phyloP scores from a whole-genome alignment of 2,329 filamentous ascomycete species.

The Aspergillus proliferans region DNA sequence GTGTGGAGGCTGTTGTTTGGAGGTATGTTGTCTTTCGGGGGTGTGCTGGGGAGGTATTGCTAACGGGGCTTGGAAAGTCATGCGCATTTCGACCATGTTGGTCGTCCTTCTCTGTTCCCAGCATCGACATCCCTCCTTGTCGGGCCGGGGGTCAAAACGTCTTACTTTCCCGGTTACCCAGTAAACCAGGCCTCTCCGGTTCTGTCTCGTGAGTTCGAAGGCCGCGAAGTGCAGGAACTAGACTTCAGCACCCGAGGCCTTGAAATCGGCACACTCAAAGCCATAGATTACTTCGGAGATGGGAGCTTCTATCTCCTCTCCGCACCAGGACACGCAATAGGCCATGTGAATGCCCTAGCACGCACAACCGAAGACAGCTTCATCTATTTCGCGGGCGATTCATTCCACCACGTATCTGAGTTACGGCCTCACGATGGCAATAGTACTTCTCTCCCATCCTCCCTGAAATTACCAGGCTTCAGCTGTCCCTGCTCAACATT shows the following conservation, averaged over 20 bases:
- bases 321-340: conserved; percentile 29
- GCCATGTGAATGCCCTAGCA: conserved; percentile 22
- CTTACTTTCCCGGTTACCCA: conserved; percentile 42
- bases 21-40: neutral
- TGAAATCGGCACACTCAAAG: conserved; percentile 18
- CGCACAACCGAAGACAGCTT: conserved; percentile 21
- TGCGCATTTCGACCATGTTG: conserved; percentile 47
- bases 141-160: conserved; percentile 46
- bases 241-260: conserved; percentile 2
- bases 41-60: neutral
- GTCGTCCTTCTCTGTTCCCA: conserved; percentile 46
- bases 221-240: conserved; percentile 6
- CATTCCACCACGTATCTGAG: conserved; percentile 19
- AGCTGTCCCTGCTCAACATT: neutral
- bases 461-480: neutral
- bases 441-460: neutral
- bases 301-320: conserved; percentile 26
- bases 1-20: neutral
- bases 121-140: conserved; percentile 43
- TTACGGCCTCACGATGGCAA: conserved; percentile 26
- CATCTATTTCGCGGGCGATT: conserved; percentile 23
- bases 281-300: conserved; percentile 24
- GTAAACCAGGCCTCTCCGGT: conserved; percentile 28
- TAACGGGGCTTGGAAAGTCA: conserved; percentile 11
- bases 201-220: neutral